Evolutionary conservation across 768 basidiomycete species (phyloP).

Genomic region (Steccherinum ochraceum): DNA sequence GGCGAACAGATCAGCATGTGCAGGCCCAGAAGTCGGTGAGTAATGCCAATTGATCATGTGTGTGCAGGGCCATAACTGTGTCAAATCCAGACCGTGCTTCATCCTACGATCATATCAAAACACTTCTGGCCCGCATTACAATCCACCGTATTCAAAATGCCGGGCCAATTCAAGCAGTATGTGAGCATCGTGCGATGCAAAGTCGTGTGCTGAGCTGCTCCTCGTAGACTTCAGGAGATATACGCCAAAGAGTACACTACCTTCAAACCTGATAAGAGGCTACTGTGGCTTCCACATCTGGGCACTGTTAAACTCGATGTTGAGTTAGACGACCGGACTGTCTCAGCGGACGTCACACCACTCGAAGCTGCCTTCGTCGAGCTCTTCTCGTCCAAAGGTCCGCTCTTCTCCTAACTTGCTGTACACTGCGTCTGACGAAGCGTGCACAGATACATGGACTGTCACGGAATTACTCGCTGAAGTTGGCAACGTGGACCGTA

Average conservation of each 20-base stretch:
- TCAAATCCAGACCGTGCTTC: slow-evolving; percentile 64
- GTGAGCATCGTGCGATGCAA: not conserved
- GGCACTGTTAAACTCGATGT: slow-evolving; percentile 80
- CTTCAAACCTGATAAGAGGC: slow-evolving; percentile 89
- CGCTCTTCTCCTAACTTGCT: slow-evolving; percentile 2
- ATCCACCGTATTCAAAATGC: slow-evolving; percentile 66
- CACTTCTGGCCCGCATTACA: slow-evolving; percentile 94
- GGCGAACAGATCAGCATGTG: slow-evolving; percentile 81
- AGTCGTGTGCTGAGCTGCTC: not conserved
- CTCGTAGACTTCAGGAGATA: slow-evolving; percentile 56
- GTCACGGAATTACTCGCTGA: slow-evolving; percentile 59
- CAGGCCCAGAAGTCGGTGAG: slow-evolving; percentile 67
- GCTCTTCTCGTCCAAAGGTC: slow-evolving; percentile 70
- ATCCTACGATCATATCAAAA: slow-evolving; percentile 87
- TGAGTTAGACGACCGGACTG: slow-evolving; percentile 71
- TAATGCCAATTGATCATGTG: slow-evolving; percentile 31
- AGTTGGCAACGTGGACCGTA: slow-evolving; percentile 61
- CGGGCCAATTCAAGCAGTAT: slow-evolving; percentile 79
- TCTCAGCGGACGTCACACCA: slow-evolving; percentile 74
- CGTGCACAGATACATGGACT: slow-evolving; percentile 56
- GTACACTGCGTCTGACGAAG: too few species aligned
- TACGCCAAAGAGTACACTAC: slow-evolving; percentile 74
- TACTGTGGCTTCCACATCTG: slow-evolving; percentile 85
- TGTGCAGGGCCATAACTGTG: slow-evolving; percentile 67
- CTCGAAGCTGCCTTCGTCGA: slow-evolving; percentile 90